Conservation (phyloP, 2,329 filamentous ascomycete genomes). For the Helicocarpus griseus region DNA sequence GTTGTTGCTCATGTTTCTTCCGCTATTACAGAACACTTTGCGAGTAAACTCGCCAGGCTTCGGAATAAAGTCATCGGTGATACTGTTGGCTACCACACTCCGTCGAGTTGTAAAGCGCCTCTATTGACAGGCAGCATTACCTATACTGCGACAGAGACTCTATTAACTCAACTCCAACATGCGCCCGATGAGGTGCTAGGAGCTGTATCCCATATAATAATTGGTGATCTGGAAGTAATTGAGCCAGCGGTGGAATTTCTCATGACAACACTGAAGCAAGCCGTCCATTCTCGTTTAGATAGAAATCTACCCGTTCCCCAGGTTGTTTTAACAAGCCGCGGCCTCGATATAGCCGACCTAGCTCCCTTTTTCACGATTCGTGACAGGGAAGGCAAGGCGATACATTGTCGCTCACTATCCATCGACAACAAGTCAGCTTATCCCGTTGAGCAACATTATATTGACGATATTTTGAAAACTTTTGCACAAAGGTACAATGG, state of each 20-base stretch:
- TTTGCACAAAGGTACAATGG: background rate
- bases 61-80: slow-evolving; percentile 31
- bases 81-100: slow-evolving; percentile 39
- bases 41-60: slow-evolving; percentile 38
- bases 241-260: slow-evolving; percentile 38
- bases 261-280: slow-evolving; percentile 36
- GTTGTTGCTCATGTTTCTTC: slow-evolving; percentile 43
- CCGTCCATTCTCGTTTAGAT: slow-evolving; percentile 25
- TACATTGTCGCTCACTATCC: background rate
- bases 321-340: slow-evolving; percentile 42
- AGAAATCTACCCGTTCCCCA: slow-evolving; percentile 30
- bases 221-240: slow-evolving; percentile 45
- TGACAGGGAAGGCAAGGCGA: background rate
- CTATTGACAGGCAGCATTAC: slow-evolving; percentile 31
- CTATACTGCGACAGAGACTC: slow-evolving; percentile 43
- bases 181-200: slow-evolving; percentile 31
- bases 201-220: slow-evolving; percentile 38
- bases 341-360: slow-evolving; percentile 37
- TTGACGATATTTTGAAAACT: background rate
- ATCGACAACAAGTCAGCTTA: background rate
- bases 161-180: slow-evolving; percentile 37
- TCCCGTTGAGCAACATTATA: background rate
- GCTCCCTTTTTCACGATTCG: slow-evolving; percentile 33
- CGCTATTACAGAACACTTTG: slow-evolving; percentile 39
- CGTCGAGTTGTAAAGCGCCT: slow-evolving; percentile 31